These are phyloP conservation scores for Sporobolomyces phaffii DNA, from an alignment of 768 basidiomycete genomes.

Conservation along the genomic window DNA sequence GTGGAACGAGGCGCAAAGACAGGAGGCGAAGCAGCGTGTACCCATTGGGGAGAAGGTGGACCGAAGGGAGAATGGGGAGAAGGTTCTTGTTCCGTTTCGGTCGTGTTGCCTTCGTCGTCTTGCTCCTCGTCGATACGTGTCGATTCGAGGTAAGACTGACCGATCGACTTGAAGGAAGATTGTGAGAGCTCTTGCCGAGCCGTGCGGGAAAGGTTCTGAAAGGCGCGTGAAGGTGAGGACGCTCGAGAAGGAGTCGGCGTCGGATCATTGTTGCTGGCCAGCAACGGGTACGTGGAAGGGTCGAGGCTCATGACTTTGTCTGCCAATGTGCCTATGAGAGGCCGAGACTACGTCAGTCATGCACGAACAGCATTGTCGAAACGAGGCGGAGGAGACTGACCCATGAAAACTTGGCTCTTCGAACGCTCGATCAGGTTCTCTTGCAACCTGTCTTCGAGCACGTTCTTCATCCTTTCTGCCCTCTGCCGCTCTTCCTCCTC, in stretches of 20 bases:
- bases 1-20: background rate
- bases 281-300: background rate
- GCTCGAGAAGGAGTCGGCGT: conserved; percentile 20
- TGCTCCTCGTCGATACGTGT: background rate
- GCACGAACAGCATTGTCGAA: too few relatives aligned
- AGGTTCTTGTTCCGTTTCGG: conserved; percentile 7
- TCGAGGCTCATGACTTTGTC: conserved; percentile 6
- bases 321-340: background rate
- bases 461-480: conserved; percentile 3
- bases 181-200: conserved; percentile 2
- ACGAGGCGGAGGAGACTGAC: background rate
- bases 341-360: too few relatives aligned
- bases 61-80: too few relatives aligned
- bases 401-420: background rate
- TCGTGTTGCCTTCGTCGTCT: conserved; percentile 4
- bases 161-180: conserved; percentile 3
- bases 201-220: background rate
- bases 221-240: background rate
- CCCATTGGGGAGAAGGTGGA: background rate
- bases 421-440: background rate
- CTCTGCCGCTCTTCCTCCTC: background rate
- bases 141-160: background rate
- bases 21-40: background rate
- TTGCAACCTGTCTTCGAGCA: background rate
- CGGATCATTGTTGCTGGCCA: background rate